These are phyloP conservation scores for Kluyveromyces lactis DNA, from an alignment of 805 yeast species.

Conservation along the genomic window DNA sequence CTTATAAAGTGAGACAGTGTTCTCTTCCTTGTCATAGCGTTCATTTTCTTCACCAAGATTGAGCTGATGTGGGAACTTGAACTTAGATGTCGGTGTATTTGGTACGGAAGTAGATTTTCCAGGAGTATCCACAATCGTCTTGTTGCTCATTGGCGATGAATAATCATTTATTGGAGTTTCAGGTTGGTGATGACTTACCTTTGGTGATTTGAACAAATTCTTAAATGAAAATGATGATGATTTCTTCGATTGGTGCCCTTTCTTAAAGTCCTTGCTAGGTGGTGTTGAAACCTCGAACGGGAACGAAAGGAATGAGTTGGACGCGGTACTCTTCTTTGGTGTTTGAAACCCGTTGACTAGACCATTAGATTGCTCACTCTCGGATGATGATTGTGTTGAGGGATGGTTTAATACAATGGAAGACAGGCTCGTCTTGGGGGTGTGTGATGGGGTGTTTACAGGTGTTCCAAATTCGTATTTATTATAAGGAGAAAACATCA, in stretches of 20 bases:
- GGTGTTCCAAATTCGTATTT: constrained; percentile 1
- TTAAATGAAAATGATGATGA: constrained; percentile 25
- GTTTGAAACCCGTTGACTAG: constrained; percentile 1
- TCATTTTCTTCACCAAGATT: background rate
- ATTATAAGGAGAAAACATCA: background rate
- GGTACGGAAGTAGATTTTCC: constrained; percentile 1
- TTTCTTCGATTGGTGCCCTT: constrained; percentile 21
- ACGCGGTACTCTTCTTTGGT: constrained; percentile 5
- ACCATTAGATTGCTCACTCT: constrained; percentile 11
- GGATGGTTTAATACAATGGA: constrained; percentile 11
- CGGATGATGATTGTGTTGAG: constrained; percentile 17
- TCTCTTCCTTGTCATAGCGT: too few species aligned
- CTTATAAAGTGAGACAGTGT: too few species aligned
- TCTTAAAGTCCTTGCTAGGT: background rate
- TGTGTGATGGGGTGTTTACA: constrained; percentile 4
- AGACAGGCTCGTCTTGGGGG: constrained; percentile 8
- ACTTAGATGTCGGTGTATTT: background rate
- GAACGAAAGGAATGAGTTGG: constrained; percentile 4
- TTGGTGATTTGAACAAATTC: constrained; percentile 26
- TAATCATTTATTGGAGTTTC: background rate
- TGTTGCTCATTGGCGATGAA: background rate
- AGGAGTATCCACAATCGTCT: background rate
- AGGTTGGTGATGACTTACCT: constrained; percentile 1
- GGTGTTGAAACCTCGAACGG: constrained; percentile 6
- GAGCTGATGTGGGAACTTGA: constrained; percentile 1